These are phyloP conservation scores for Exophiala bonariae DNA, from an alignment of 2,329 filamentous ascomycete species.

Conservation along the genomic window DNA sequence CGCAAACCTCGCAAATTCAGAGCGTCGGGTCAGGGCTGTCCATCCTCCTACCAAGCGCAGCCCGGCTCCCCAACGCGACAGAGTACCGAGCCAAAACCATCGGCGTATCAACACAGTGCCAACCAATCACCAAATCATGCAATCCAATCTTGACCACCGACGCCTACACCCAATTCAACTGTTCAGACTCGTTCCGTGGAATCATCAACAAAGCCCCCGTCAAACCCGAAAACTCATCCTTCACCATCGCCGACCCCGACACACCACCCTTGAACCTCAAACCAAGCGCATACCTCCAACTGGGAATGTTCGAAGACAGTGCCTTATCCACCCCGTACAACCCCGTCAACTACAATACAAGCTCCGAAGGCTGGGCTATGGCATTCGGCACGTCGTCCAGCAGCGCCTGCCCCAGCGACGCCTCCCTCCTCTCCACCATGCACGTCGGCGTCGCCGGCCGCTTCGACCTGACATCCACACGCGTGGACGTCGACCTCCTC, in stretches of 20 bases:
- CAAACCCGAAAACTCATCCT: neutral
- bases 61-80: neutral
- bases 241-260: constrained; percentile 1
- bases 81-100: neutral
- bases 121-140: neutral
- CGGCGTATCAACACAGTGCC: neutral
- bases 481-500: neutral
- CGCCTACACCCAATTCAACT: constrained; percentile 1
- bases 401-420: neutral
- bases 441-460: constrained; percentile 1
- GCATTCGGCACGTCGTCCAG: neutral
- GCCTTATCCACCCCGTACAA: neutral
- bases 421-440: neutral
- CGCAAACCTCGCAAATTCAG: neutral
- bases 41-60: neutral
- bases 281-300: neutral
- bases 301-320: neutral
- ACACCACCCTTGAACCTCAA: constrained; percentile 1
- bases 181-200: neutral
- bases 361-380: neutral
- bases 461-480: neutral
- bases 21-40: neutral
- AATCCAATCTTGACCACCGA: neutral
- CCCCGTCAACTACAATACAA: neutral
- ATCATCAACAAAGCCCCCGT: neutral